Conservation (phyloP, 805 yeast species). For the Starmerella tilneyi region DNA sequence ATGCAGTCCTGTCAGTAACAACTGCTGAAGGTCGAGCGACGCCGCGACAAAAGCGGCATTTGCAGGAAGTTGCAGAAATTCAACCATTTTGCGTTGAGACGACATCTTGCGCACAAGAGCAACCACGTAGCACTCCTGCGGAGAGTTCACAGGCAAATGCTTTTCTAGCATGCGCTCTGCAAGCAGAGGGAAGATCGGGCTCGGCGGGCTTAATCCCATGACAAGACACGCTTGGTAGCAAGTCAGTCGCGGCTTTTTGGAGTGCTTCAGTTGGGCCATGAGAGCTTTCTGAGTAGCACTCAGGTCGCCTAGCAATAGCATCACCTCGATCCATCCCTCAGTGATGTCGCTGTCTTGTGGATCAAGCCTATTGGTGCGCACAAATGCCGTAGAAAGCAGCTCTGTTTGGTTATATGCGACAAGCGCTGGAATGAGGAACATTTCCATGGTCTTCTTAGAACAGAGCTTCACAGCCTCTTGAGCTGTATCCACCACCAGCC, state of each 20-base stretch:
- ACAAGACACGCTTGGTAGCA: slow-evolving; percentile 34
- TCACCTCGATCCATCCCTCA: slow-evolving; percentile 23
- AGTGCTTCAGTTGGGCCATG: slow-evolving; percentile 24
- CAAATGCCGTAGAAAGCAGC: slow-evolving; percentile 27
- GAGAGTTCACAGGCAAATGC: slow-evolving; percentile 42
- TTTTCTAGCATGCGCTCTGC: slow-evolving; percentile 49
- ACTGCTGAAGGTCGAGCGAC: slow-evolving; percentile 53
- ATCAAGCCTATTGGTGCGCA: slow-evolving; percentile 19
- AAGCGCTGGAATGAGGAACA: slow-evolving; percentile 28
- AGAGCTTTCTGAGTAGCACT: slow-evolving; percentile 23
- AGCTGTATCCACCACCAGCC: slow-evolving; percentile 15
- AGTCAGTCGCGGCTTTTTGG: slow-evolving; percentile 20
- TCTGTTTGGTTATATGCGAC: slow-evolving; percentile 26
- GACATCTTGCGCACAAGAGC: slow-evolving; percentile 41
- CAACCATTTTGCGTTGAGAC: slow-evolving; percentile 33
- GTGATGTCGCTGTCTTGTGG: slow-evolving; percentile 22
- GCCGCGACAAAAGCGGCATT: slow-evolving; percentile 25
- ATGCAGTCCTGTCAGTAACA: slow-evolving; percentile 37
- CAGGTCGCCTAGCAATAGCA: slow-evolving; percentile 19
- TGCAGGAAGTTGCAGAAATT: slow-evolving; percentile 23
- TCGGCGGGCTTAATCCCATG: slow-evolving; percentile 40
- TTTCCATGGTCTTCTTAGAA: slow-evolving; percentile 16
- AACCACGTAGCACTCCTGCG: slow-evolving; percentile 59
- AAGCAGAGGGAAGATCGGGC: slow-evolving; percentile 47
- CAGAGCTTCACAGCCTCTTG: slow-evolving; percentile 13